These are phyloP conservation scores for Pichia pseudocactophila DNA, from an alignment of 805 yeast genomes.

Conservation along the genomic window DNA sequence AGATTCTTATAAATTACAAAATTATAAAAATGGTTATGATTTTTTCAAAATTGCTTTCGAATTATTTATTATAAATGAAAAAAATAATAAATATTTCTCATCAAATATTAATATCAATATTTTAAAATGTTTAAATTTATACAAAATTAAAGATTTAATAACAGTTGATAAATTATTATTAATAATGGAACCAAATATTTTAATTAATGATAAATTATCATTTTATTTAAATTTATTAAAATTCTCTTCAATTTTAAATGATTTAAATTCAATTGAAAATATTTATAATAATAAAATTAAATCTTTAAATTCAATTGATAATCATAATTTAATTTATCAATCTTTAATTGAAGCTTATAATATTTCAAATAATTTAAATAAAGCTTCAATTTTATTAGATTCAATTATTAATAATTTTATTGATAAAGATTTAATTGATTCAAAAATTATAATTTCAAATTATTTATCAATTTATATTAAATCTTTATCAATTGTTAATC, in stretches of 20 bases:
- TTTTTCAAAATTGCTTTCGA: constrained; percentile 44
- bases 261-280: constrained; percentile 30
- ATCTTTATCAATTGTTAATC: constrained; percentile 21
- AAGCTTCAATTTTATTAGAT: constrained; percentile 52
- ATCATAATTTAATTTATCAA: constrained; percentile 43
- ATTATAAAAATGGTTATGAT: constrained; percentile 33
- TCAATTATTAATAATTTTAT: constrained; percentile 31
- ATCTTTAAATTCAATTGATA: constrained; percentile 1
- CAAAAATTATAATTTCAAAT: constrained; percentile 11
- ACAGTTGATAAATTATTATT: constrained; percentile 13
- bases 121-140: constrained; percentile 21
- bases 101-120: constrained; percentile 18
- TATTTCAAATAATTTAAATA: constrained; percentile 37
- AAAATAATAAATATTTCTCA: constrained; percentile 13
- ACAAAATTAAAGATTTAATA: constrained; percentile 16
- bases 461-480: constrained; percentile 23
- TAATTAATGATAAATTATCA: constrained; percentile 8
- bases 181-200: constrained; percentile 12
- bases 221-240: constrained; percentile 34
- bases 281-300: constrained; percentile 22
- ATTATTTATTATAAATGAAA: constrained; percentile 29
- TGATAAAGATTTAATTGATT: constrained; percentile 9
- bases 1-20: constrained; percentile 29
- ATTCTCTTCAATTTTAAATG: constrained; percentile 31
- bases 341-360: constrained; percentile 44